These are phyloP conservation scores for Penicillium malachiteum DNA, from an alignment of 495 filamentous ascomycete genomes.

Conservation along the genomic window DNA sequence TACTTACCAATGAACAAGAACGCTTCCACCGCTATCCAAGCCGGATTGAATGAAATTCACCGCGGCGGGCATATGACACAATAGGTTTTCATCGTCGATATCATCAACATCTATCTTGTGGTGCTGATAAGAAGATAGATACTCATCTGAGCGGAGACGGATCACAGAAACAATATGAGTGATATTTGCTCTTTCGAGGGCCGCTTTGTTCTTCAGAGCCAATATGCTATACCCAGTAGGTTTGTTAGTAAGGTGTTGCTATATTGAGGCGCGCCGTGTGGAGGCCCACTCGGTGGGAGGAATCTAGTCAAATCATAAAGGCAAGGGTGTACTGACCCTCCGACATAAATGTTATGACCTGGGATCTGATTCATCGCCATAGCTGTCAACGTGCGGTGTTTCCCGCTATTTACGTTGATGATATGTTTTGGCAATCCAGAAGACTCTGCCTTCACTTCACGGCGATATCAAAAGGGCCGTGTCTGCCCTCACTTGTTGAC, in stretches of 20 bases:
- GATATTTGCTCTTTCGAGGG: slow-evolving; percentile 69
- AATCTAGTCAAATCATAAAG: slow-evolving; percentile 5
- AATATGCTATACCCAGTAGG: slow-evolving; percentile 18
- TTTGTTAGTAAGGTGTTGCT: slow-evolving; percentile 7
- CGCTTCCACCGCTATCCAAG: slow-evolving; percentile 65
- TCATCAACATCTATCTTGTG: slow-evolving; percentile 83
- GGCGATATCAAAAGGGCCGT: neutral
- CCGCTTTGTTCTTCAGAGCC: slow-evolving; percentile 58
- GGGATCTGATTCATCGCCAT: slow-evolving; percentile 54
- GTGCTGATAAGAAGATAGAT: slow-evolving; percentile 62
- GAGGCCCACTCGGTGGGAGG: slow-evolving; percentile 1
- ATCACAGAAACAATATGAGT: slow-evolving; percentile 91
- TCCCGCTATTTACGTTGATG: too few species aligned
- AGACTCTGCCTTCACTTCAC: neutral
- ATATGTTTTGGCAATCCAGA: neutral
- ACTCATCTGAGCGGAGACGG: slow-evolving; percentile 48
- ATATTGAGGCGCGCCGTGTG: neutral
- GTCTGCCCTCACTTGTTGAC: neutral
- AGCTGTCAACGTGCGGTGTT: neutral
- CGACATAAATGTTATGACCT: slow-evolving; percentile 72
- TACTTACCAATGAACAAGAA: slow-evolving; percentile 76
- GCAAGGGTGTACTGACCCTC: slow-evolving; percentile 62
- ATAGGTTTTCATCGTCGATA: slow-evolving; percentile 78
- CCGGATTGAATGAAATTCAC: slow-evolving; percentile 83
- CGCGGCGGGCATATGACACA: slow-evolving; percentile 73